phyloP scores from a whole-genome alignment of 805 yeast genomes.

The Kockiozyma suomiensis region DNA sequence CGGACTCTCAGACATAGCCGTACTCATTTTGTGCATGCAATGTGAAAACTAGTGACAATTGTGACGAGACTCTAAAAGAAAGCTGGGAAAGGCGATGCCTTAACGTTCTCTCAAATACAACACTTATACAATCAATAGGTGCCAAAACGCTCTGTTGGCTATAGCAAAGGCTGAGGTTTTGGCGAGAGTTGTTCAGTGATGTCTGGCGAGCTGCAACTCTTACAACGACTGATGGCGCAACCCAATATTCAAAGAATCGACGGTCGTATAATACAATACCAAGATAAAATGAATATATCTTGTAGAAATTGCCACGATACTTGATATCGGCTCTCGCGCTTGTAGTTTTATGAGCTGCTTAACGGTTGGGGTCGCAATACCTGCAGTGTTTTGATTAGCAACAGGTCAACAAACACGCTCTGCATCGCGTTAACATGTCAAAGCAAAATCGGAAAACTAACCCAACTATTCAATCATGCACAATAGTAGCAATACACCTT shows the following conservation, averaged over 20 bases:
- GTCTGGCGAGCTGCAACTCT: too few relatives aligned
- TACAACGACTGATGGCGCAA: too few relatives aligned
- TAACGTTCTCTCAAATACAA: neutral
- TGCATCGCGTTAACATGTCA: neutral
- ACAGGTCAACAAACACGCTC: neutral
- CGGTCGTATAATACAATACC: too few relatives aligned
- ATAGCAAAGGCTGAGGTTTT: too few relatives aligned
- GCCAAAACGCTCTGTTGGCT: too few relatives aligned
- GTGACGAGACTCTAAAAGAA: neutral
- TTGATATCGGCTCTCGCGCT: neutral
- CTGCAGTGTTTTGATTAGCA: slow-evolving; percentile 1
- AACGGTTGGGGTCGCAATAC: neutral
- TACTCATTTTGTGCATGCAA: neutral
- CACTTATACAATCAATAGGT: too few relatives aligned
- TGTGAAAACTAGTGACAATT: too few relatives aligned
- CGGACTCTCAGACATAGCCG: neutral
- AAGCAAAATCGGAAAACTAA: neutral
- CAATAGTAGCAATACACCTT: neutral
- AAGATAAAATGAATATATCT: too few relatives aligned
- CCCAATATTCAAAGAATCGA: too few relatives aligned
- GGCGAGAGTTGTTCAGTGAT: too few relatives aligned
- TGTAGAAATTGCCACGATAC: too few relatives aligned
- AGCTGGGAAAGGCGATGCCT: neutral
- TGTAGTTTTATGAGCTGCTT: neutral
- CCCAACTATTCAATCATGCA: neutral